Percentiles rank a stretch among this genome's conserved stretches.
Conservation (phyloP, 805 yeast genomes). For the Sugiyamaella floridensis region DNA sequence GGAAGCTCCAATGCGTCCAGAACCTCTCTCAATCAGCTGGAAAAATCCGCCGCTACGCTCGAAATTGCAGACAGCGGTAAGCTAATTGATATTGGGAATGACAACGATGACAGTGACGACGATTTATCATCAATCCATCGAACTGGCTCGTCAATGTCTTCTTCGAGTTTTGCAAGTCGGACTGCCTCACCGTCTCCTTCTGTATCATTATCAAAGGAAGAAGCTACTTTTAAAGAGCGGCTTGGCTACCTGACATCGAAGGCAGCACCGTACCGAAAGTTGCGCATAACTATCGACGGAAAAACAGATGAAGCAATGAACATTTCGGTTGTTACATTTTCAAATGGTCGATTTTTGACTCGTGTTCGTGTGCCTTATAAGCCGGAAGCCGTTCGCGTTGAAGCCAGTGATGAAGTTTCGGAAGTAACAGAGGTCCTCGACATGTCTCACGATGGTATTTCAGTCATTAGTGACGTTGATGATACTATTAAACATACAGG, state of each 20-base stretch:
- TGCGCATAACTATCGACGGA: constrained; percentile 45
- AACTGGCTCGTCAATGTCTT: not conserved
- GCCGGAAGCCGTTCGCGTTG: constrained; percentile 46
- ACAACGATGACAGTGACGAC: not conserved
- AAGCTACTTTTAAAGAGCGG: constrained; percentile 47
- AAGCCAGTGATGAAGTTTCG: constrained; percentile 36
- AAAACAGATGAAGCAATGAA: constrained; percentile 1
- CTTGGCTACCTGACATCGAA: constrained; percentile 65
- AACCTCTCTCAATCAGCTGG: not conserved
- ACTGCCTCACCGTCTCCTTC: not conserved
- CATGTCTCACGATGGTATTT: constrained; percentile 41
- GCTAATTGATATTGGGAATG: not conserved
- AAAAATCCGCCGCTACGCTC: not conserved
- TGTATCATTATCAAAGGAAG: constrained; percentile 1
- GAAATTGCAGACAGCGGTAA: not conserved
- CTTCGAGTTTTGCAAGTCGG: not conserved
- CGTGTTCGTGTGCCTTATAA: constrained; percentile 48
- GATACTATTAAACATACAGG: constrained; percentile 92
- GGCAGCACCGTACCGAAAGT: constrained; percentile 50
- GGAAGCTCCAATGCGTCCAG: not conserved
- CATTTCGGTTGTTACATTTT: constrained; percentile 46
- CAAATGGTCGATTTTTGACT: constrained; percentile 57
- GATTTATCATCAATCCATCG: not conserved
- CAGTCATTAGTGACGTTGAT: constrained; percentile 84
- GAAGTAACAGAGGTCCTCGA: constrained; percentile 40